phyloP scores from a whole-genome alignment of 176 grass and related monocot species.

The Triticum timopheevii region DNA sequence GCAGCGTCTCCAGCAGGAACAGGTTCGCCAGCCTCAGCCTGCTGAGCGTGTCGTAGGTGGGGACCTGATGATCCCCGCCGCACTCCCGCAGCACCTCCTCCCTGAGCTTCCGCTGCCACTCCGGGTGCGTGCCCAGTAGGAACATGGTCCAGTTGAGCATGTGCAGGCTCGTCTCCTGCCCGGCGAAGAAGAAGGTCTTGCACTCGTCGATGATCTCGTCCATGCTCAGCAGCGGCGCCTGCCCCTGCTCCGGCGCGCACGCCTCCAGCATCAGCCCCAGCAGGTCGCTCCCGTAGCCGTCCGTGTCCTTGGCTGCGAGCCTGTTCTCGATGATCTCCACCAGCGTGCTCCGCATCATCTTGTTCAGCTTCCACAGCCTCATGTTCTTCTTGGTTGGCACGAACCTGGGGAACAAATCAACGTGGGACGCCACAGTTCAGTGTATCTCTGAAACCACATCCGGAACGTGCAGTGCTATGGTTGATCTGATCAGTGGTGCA shows the following conservation, averaged over 20 bases:
- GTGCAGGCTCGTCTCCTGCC: slow-evolving; percentile 54
- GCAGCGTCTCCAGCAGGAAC: slow-evolving; percentile 43
- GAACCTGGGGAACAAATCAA: not conserved
- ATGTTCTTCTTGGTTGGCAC: slow-evolving; percentile 36
- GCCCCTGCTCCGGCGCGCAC: slow-evolving; percentile 4
- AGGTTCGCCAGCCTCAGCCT: slow-evolving; percentile 50
- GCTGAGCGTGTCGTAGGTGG: slow-evolving; percentile 30
- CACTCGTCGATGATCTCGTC: slow-evolving; percentile 68
- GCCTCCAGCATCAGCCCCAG: slow-evolving; percentile 57
- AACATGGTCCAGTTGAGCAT: slow-evolving; percentile 51
- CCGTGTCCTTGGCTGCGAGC: slow-evolving; percentile 16
- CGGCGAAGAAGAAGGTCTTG: slow-evolving; percentile 76
- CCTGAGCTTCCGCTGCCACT: slow-evolving; percentile 53
- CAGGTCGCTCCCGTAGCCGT: slow-evolving; percentile 39
- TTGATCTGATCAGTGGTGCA: too few relatives aligned
- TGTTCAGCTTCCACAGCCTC: slow-evolving; percentile 35
- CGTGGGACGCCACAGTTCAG: not conserved
- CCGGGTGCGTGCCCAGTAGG: slow-evolving; percentile 43
- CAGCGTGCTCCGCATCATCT: slow-evolving; percentile 23
- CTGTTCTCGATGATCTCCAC: slow-evolving; percentile 28
- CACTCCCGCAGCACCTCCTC: slow-evolving; percentile 43
- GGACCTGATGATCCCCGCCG: not conserved
- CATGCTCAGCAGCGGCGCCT: slow-evolving; percentile 27
- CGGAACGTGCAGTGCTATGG: too few relatives aligned
- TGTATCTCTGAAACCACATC: not conserved